Evolutionary conservation across 169 alveolate species (phyloP), one percentile per base, ranked within the genome.

Genomic region (Plasmodium blacklocki): DNA sequence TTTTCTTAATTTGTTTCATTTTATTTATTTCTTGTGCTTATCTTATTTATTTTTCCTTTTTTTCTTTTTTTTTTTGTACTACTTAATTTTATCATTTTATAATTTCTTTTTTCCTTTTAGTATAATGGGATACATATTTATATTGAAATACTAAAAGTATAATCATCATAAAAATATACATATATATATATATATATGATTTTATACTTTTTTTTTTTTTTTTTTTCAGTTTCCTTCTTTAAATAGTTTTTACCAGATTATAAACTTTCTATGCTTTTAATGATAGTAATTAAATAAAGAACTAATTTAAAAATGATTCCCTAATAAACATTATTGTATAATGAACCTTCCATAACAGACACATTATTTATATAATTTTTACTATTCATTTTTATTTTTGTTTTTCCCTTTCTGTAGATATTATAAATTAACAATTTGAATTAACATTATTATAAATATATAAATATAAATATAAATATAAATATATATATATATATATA

Each of bases 361-460:
- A 32, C 9, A 32, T 32, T 32, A 9, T 2, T 54, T 12, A 56
- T 56, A 12, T 12, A 12, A 14, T 14, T 56, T 1, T 21, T 14
- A 56, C 21, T 56, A 56, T 56, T 32, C 4, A 32, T 32, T 32
- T 56, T 56, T 15, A 56, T 21, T 56, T 56, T 56, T 56, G 15
- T 56, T 56, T 11, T 52, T 52, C 62, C 18, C 5, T 32, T 32
- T 9, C 19, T 39, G 26, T 14, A 26, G 71, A 62, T 62, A 62
- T 18, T 18, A 60, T 26, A 19, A 19, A 19, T 26, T 62, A 62
- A 26, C 14, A 26, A 21, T 2, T 54, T 7, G 12, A 62, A 62
- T 62, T 9, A 14, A 62, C 71, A 14, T 62, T 21, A 18, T 32
- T 56, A 56, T 56, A 56, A 56, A 56, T 54, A 52, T 15, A 52